Evolutionary conservation across 78 protist genomes (phyloP).

Genomic region (Monosiga brevicollis): DNA sequence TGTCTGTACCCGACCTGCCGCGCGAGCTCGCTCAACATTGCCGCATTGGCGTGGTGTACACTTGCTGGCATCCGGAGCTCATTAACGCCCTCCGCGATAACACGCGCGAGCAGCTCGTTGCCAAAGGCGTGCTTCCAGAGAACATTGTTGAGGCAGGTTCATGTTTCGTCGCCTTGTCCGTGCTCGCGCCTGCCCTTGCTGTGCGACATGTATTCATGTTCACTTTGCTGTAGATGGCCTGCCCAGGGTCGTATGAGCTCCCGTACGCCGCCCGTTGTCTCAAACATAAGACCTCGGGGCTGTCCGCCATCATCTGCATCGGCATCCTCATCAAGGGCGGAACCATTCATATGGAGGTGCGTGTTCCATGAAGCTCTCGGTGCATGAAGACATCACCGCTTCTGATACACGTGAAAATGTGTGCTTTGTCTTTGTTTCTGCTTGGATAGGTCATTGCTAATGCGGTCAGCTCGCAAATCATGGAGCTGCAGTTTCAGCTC

Average conservation of each 20-base stretch:
- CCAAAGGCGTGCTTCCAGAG: not conserved
- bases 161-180: too few species aligned
- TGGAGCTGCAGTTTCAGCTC: conserved; percentile 19
- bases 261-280: too few species aligned
- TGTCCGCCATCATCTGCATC: conserved; percentile 40
- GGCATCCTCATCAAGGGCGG: conserved; percentile 18
- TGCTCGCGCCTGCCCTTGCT: too few species aligned
- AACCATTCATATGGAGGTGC: not conserved
- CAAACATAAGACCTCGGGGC: too few species aligned
- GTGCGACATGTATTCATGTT: too few species aligned
- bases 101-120: not conserved
- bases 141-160: not conserved
- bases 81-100: not conserved
- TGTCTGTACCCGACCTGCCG: too few species aligned
- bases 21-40: too few species aligned
- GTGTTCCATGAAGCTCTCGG: not conserved
- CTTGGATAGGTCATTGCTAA: conserved; percentile 53
- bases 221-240: too few species aligned
- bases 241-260: too few species aligned
- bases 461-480: conserved; percentile 26
- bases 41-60: not conserved
- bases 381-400: not conserved
- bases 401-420: conserved; percentile 43
- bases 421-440: too few species aligned
- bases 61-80: not conserved